phyloP scores from a whole-genome alignment of 805 yeast genomes.

The Ogataea polymorpha region DNA sequence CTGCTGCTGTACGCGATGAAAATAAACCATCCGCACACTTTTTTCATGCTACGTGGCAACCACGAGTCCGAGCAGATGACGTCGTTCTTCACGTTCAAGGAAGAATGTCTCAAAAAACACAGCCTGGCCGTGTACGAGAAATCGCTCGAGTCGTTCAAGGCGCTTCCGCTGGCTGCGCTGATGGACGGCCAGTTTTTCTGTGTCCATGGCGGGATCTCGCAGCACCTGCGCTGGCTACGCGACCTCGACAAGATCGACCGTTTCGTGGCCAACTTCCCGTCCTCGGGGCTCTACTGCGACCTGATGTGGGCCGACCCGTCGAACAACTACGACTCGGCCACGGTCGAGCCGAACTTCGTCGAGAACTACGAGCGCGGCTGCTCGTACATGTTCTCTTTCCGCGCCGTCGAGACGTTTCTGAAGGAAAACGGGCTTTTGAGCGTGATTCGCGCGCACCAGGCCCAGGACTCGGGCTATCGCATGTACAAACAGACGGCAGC shows the following conservation, averaged over 20 bases:
- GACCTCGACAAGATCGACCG: constrained; percentile 71
- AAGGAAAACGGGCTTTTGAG: constrained; percentile 74
- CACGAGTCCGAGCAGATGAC: constrained; percentile 94
- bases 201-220: constrained; percentile 93
- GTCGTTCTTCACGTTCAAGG: constrained; percentile 88
- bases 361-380: constrained; percentile 83
- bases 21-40: constrained; percentile 65
- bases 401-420: constrained; percentile 74
- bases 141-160: constrained; percentile 76
- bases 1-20: constrained; percentile 77
- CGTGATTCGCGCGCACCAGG: constrained; percentile 92
- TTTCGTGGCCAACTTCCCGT: constrained; percentile 81
- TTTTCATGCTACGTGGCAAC: constrained; percentile 87
- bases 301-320: constrained; percentile 93
- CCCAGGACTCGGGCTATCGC: constrained; percentile 93
- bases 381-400: constrained; percentile 81
- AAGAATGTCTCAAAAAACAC: constrained; percentile 87
- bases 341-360: constrained; percentile 46
- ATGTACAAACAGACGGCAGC: constrained; percentile 82
- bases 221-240: constrained; percentile 65
- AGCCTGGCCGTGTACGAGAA: constrained; percentile 61
- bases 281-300: constrained; percentile 90
- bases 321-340: constrained; percentile 71
- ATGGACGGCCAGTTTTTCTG: constrained; percentile 93
- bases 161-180: constrained; percentile 85